Base-by-base conservation (phyloP, 2,329 filamentous ascomycete species). In the Chrysosporium queenslandicum region DNA sequence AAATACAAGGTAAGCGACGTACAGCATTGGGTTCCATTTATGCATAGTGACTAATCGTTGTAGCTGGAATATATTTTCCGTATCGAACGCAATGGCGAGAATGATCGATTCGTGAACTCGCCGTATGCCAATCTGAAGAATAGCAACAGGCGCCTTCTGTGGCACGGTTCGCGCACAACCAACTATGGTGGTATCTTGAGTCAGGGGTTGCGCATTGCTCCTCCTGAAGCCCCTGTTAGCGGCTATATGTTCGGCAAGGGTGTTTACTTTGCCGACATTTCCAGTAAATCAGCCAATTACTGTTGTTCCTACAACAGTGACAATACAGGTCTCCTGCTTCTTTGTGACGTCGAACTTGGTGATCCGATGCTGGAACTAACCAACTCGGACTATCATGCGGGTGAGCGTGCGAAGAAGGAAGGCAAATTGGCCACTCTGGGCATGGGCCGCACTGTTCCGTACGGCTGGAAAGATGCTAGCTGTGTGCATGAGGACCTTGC, bases 191-290 rank as follows among this genome's bases (percentile, higher is more conserved):
- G 88, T 63, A 95, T 95, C 54, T 78, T 94, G 39, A 85, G 82
- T 53, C 87, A 94, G 67, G 89, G 89, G 58, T 77, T 95, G 5
- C 85, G 87, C n/a, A 94, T 94, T 58, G 89, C 89, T 5, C 89
- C 89, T 0, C 71, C 71, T 1, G 72, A 94, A 66, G 88, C 88
- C 0, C 89, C 87, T 0, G 82, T 82, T 0, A 78, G 76, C 3
- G 87, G 87, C 1, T 89, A 91, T 71, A 91, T 91, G 85, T 94
- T 94, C 59, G 88, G 85, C 53, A 94, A 94, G 67, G 88, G 88
- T 41, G 85, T 94, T 43, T 94, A 94, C 64, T 77, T 94, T 1
- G 87, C 87, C 2, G 87, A 94, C 61, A 89, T 89, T 76, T 85
- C 81, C 0, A 85, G 80, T 64, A 94, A 94, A 69, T 88, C 84